Evolutionary conservation across 768 basidiomycete species (phyloP), one percentile per base, ranked within the genome.

Genomic region (Termitomyces sp.): DNA sequence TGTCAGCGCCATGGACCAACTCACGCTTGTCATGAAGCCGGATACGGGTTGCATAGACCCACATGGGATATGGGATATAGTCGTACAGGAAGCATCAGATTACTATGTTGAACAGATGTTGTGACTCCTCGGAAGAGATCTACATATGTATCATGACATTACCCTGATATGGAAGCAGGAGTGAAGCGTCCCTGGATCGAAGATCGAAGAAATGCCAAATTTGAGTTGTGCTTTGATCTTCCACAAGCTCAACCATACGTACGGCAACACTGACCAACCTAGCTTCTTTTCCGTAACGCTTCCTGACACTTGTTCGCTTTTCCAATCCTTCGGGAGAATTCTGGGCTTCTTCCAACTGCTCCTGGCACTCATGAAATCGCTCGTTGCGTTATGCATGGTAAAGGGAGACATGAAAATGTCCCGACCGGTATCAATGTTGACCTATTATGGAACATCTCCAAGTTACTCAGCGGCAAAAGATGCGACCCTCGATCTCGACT

Each of bases 401-500:
- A 43, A 37, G 32, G 47, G 37, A 42, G 36, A 42, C 36, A 25
- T 17, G 7, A 47, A 55, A 59, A 46, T 31, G 36, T 15, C 37
- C 46, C 48, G 47, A 56, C 54, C 54, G 42, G 43, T 36, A 53
- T 61, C n/a, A 29, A 47, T 46, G 46, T 43, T 49, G 51, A 42
- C 46, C 46, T 58, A 32, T 60, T 45, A 58, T 48, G 59, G 51
- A 50, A 55, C 32, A 52, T 12, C 32, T 52, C 5, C 38, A 54
- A 48, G 20, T 76, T 47, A 63, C 67, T 57, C 57, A 59, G 61
- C 52, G 66, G 48, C 57, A 50, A 59, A 60, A 57, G 29, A 66
- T 62, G 36, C 50, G 43, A 40, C 57, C 57, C 52, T 59, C 54
- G 51, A 63, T 63, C 59, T 64, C 43, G 56, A 31, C 61, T 59